Percentiles rank a stretch among this genome's conserved stretches.
phyloP scores from a whole-genome alignment of 495 filamentous ascomycete genomes.

The Ramalina intermedia region DNA sequence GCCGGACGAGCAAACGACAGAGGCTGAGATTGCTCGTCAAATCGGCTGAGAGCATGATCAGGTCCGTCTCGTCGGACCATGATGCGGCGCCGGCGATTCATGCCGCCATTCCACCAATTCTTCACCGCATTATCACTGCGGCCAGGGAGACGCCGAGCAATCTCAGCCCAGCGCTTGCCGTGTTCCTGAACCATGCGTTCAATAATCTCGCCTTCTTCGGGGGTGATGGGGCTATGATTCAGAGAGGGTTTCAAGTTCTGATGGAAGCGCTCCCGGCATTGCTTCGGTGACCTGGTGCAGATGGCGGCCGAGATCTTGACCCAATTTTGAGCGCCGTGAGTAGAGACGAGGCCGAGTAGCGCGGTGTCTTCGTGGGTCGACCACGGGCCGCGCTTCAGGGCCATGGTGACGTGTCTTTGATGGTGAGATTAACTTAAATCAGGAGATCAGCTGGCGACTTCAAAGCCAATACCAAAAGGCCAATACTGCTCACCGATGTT shows the following conservation, averaged over 20 bases:
- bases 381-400: slow-evolving; percentile 73
- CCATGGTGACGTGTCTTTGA: slow-evolving; percentile 20
- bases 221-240: slow-evolving; percentile 82
- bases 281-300: slow-evolving; percentile 72
- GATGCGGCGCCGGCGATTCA: slow-evolving; percentile 48
- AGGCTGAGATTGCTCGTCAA: slow-evolving; percentile 14
- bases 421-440: no score
- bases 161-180: slow-evolving; percentile 92
- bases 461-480: no score
- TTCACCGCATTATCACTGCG: slow-evolving; percentile 97
- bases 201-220: slow-evolving; percentile 75
- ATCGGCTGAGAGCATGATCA: background rate
- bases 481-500: no score
- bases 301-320: slow-evolving; percentile 71
- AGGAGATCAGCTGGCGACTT: no score
- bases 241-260: slow-evolving; percentile 88
- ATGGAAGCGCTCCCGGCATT: slow-evolving; percentile 89
- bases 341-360: slow-evolving; percentile 57
- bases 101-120: slow-evolving; percentile 98
- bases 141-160: slow-evolving; percentile 70
- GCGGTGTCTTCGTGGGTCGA: slow-evolving; percentile 63
- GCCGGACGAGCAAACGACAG: slow-evolving; percentile 16
- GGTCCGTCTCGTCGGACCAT: slow-evolving; percentile 9
- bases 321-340: slow-evolving; percentile 80
- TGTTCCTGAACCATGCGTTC: slow-evolving; percentile 66